Percentiles rank a stretch among this genome's conserved stretches.
These are phyloP conservation scores for Aquilaria yunnanensis DNA, from an alignment of 345 rosid genomes.

Conservation along the genomic window DNA sequence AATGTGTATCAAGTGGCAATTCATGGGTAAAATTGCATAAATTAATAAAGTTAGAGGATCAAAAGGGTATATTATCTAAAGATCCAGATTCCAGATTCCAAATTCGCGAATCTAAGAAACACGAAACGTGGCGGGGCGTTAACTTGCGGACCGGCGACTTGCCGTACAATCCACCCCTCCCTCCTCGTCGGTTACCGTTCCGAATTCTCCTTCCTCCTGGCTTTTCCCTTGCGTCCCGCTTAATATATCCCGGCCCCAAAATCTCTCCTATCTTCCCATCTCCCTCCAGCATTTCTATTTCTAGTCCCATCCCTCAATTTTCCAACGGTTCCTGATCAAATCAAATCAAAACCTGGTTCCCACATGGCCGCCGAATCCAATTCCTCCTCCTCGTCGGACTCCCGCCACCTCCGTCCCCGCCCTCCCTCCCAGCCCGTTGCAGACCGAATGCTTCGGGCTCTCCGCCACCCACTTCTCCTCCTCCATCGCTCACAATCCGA, in stretches of 20 bases:
- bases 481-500: constrained; percentile 51
- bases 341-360: not conserved
- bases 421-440: constrained; percentile 40
- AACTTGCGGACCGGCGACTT: not conserved
- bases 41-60: too few relatives aligned
- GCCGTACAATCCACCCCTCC: constrained; percentile 19
- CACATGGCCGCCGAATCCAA: constrained; percentile 49
- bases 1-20: too few relatives aligned
- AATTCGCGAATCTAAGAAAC: too few relatives aligned
- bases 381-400: constrained; percentile 20
- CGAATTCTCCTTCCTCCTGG: not conserved
- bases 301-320: not conserved
- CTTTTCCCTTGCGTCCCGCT: too few relatives aligned
- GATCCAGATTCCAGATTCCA: too few relatives aligned
- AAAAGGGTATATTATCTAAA: too few relatives aligned
- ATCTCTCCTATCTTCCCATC: constrained; percentile 25
- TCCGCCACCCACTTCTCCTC: constrained; percentile 57
- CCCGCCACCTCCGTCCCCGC: constrained; percentile 9
- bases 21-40: too few relatives aligned
- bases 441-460: constrained; percentile 62
- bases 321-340: too few relatives aligned
- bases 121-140: too few relatives aligned
- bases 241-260: constrained; percentile 1
- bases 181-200: not conserved
- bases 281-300: not conserved